Evolutionary conservation across 2,329 filamentous ascomycete species (phyloP), one percentile per base, ranked within the genome.

Genomic region (Microcyclospora tardicrescens): DNA sequence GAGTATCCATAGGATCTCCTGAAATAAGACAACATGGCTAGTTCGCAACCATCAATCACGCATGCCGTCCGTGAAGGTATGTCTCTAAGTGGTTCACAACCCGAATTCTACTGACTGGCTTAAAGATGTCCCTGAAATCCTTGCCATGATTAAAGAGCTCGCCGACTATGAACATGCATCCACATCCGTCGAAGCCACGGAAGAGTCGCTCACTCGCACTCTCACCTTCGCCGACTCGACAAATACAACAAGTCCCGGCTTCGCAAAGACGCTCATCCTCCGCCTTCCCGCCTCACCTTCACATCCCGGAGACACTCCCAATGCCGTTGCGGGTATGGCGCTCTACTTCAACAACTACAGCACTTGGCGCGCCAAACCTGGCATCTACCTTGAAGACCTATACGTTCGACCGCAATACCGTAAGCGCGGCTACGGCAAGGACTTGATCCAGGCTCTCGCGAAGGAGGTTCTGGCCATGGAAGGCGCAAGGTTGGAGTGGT

Each of bases 321-420:
- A 36, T 48, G 60, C 27, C 34, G 56, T 74, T 60, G 82, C 76
- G 0, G 85, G 81, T 35, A 84, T 95, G 73, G 86, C 86, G 1
- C 64, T 95, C 31, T 95, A 86, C 65, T 96, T 93, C 61, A 86
- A 89, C 69, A 96, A 89, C 64, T 96, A 94, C 64, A 85, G 79
- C 55, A 95, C 89, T 0, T 96, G 91, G 91, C 75, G 82, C 8
- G 75, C 82, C n/a, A 75, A 74, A 34, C 77, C 87, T 0, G 89
- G 89, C 2, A 82, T 98, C 55, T 94, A 93, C 61, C 77, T 96
- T 29, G 89, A 96, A 61, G 89, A 96, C 56, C 67, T 96, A n/a
- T 94, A 80, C 54, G 84, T 98, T 31, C 71, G 77, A 50, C 71
- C 77, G 1, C 65, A 66, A 33, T 77, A 81, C 51, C 70, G 91